Base-by-base conservation (phyloP, 2,329 filamentous ascomycete genomes). In the Botrytis hyacinthi region DNA sequence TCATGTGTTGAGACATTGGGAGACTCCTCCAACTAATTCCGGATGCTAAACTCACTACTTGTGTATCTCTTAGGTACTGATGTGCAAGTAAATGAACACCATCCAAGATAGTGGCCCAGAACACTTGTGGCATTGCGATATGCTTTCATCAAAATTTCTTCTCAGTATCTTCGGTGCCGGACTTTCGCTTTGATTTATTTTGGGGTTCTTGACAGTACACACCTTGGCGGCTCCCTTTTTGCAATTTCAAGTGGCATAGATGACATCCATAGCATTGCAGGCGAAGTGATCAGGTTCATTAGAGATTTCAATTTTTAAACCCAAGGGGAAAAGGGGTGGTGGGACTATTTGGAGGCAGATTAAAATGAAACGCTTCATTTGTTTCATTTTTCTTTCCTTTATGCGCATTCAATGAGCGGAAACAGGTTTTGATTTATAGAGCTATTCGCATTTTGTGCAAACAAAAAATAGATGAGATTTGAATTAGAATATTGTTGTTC, bases 1-100 rank as follows among this genome's bases (percentile, higher is more conserved):
- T 51, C 88, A 87, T 72, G 89, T 94, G 89, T 82, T 94, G 74
- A 83, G 88, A 72, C 90, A 93, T 79, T 94, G 92, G 92, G 83
- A 87, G 16, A 82, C 82, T 1, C 83, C 89, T 8, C 91, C 91
- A 5, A 87, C 86, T 8, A 87, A 91, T 4, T 87, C 86, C 16
- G 87, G 86, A 83, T 86, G 84, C 74, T 87, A 75, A 83, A 7
- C 0, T 60, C 5, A 26, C 1, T 16, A 46, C 29, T 1, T 35
- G 18, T 14, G 18, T 32, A 8, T 35, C 20, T 9, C 16, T 26
- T 8, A 4, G 29, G 2, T 29, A 22, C 1, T 65, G 26, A 32
- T 32, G 29, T 10, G n/a, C 16, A 32, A 32, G 37, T 7, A 14
- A 8, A 32, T 26, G 4, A 32, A n/a, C n/a, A 5, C n/a, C 1